Base-by-base conservation (phyloP, 1,284 basidiomycete genomes). In the Cryptococcus wingfieldii region DNA sequence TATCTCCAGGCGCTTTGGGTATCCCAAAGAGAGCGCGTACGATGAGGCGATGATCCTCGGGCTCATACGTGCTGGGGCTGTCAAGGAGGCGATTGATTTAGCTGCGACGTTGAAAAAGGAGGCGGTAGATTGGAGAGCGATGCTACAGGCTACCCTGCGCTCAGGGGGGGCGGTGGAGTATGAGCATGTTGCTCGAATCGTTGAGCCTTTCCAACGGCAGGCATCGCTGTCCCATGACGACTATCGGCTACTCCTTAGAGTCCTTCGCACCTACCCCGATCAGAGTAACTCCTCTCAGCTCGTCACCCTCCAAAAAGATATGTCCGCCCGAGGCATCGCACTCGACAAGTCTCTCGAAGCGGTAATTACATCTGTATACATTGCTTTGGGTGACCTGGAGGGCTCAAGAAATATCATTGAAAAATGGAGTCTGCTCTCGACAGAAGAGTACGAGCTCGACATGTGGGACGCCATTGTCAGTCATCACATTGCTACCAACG, bases 401-500 rank as follows among this genome's bases (percentile, higher is more conserved):
- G 27, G 51, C 18, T 64, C 61, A 3, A 44, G 51, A 43, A 18
- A 50, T 37, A 58, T 62, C 18, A 38, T 58, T 1, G 37, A 45
- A 10, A 13, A 37, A 1, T 60, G 56, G 58, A 51, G 54, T 19
- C 18, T 38, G 5, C 18, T 25, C 7, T 23, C 10, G 6, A 28
- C 23, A 9, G 34, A 51, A 18, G 42, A 46, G 5, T 12, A 16
- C 4, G 52, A 46, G 14, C 55, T 55, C 8, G 54, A 47, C 3
- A 28, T 58, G 42, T 63, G 58, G 58, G 60, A 58, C 28, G 59
- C 61, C 8, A 47, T 50, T 13, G 42, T 59, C 18, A 52, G 56
- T 27, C 23, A 63, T 4, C 51, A 59, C 25, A 63, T 67, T 13
- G 60, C 61, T n/a, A 38, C 51, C 18, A 28, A 42, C 2, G 56